These are phyloP conservation scores for Pyrenophora seminiperda DNA, from an alignment of 2,329 filamentous ascomycete genomes.

Conservation along the genomic window DNA sequence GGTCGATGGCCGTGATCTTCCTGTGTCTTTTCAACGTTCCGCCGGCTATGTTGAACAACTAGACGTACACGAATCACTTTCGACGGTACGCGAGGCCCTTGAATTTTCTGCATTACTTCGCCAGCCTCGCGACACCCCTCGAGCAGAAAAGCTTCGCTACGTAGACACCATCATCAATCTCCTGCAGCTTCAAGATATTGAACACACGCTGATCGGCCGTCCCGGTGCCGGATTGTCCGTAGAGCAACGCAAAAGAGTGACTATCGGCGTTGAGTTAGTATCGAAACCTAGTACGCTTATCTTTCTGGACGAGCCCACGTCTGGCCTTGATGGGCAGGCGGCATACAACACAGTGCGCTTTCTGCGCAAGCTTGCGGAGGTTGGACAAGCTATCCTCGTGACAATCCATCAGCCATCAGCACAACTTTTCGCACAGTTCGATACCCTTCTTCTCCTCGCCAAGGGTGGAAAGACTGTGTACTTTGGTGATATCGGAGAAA, in stretches of 20 bases:
- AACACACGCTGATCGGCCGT: constrained; percentile 57
- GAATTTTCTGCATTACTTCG: constrained; percentile 64
- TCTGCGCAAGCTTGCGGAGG: constrained; percentile 81
- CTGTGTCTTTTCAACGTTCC: constrained; percentile 81
- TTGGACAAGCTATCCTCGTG: constrained; percentile 79
- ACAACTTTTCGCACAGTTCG: constrained; percentile 86
- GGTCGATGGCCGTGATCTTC: constrained; percentile 73
- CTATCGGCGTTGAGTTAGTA: constrained; percentile 56
- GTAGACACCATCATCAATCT: constrained; percentile 64
- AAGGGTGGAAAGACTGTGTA: constrained; percentile 76
- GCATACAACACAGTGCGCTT: constrained; percentile 86
- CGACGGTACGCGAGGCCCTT: constrained; percentile 65
- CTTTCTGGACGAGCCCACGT: constrained; percentile 67
- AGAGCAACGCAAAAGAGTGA: constrained; percentile 67
- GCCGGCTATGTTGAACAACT: constrained; percentile 61
- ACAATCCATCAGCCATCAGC: constrained; percentile 94
- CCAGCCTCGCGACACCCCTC: constrained; percentile 59
- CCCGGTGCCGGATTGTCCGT: constrained; percentile 29
- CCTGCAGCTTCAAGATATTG: constrained; percentile 63
- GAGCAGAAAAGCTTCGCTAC: constrained; percentile 62
- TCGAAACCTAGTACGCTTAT: constrained; percentile 24
- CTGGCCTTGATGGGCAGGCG: constrained; percentile 78
- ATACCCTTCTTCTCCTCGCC: constrained; percentile 74
- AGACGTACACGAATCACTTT: constrained; percentile 62
- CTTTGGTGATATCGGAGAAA: constrained; percentile 75